These are phyloP conservation scores for Lathyrus oleraceus DNA, from an alignment of 306 rosid species.

Conservation along the genomic window DNA sequence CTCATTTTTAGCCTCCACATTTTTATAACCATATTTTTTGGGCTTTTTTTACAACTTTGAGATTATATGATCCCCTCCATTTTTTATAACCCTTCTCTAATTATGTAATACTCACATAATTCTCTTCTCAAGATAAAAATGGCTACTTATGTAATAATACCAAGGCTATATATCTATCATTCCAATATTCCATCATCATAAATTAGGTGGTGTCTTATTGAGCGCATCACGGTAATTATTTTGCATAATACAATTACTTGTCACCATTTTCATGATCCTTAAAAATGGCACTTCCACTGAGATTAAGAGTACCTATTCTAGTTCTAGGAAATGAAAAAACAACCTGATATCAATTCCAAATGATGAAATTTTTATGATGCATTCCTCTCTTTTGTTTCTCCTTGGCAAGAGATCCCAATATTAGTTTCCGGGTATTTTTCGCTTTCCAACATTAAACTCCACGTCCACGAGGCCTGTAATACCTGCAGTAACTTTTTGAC, in stretches of 20 bases:
- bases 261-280: conserved; percentile 9
- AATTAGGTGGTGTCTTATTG: conserved; percentile 3
- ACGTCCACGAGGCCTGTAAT: conserved; percentile 76
- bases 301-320: conserved; percentile 19
- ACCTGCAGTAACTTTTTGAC: conserved; percentile 86
- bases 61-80: too few relatives aligned
- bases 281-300: conserved; percentile 21
- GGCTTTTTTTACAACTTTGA: too few relatives aligned
- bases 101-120: too few relatives aligned
- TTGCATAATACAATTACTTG: background rate
- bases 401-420: conserved; percentile 9
- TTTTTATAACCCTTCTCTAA: too few relatives aligned
- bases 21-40: too few relatives aligned
- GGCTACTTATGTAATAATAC: background rate
- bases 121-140: background rate
- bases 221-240: conserved; percentile 11
- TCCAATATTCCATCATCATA: background rate
- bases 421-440: conserved; percentile 39
- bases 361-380: conserved; percentile 6
- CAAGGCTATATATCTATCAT: background rate
- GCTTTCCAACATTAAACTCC: conserved; percentile 64
- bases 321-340: conserved; percentile 4
- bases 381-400: conserved; percentile 2
- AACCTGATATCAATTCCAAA: background rate
- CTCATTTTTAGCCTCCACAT: too few relatives aligned